A percentile compares a stretch with the other conserved stretches of the same genome.
phyloP scores from a whole-genome alignment of 2,329 filamentous ascomycete species.

The Biscogniauxia sp. region DNA sequence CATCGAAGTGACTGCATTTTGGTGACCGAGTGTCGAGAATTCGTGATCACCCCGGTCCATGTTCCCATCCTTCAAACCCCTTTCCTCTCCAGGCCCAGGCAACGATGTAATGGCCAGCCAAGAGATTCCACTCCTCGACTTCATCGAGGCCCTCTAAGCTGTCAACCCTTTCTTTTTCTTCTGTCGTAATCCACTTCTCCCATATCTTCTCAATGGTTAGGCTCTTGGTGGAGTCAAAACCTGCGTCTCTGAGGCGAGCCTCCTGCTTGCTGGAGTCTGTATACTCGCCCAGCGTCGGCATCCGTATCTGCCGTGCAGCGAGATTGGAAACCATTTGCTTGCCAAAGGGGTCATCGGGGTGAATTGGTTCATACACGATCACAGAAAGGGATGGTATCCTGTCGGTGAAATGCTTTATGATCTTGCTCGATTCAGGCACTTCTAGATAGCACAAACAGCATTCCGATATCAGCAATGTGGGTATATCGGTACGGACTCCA shows the following conservation, averaged over 20 bases:
- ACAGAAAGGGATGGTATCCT: constrained; percentile 52
- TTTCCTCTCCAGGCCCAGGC: constrained; percentile 78
- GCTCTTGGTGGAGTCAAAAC: constrained; percentile 52
- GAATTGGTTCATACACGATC: constrained; percentile 86
- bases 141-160: constrained; percentile 86
- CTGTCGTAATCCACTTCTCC: constrained; percentile 66
- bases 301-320: constrained; percentile 72
- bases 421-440: constrained; percentile 57
- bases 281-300: constrained; percentile 79
- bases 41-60: not conserved
- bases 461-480: constrained; percentile 87
- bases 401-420: constrained; percentile 64
- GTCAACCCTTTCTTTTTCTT: constrained; percentile 78
- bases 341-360: constrained; percentile 81
- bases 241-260: constrained; percentile 61
- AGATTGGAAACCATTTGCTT: constrained; percentile 91
- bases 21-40: not conserved
- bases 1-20: not conserved
- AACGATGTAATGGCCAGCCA: constrained; percentile 87
- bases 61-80: constrained; percentile 31
- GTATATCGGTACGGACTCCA: constrained; percentile 55
- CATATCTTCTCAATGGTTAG: constrained; percentile 61
- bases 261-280: constrained; percentile 67
- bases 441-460: constrained; percentile 92
- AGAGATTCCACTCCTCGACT: constrained; percentile 86